Percentiles rank a stretch among this genome's conserved stretches.
Evolutionary conservation across 305 asterid genomes (phyloP).

Genomic region (Solanum hybrid): DNA sequence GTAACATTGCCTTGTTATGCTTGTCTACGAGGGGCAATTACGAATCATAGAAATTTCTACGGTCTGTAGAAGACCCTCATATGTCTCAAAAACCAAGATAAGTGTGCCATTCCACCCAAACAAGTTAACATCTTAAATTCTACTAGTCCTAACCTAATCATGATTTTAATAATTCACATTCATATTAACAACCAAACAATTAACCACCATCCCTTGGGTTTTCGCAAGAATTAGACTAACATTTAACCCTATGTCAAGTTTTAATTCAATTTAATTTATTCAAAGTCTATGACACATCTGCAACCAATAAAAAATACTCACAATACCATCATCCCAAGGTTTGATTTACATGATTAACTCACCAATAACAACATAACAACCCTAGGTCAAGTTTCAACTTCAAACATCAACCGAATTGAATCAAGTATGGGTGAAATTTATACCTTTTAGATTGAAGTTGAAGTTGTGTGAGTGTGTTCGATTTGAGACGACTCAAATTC

Average conservation of each 20-base stretch:
- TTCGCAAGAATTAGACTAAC: background rate
- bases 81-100: background rate
- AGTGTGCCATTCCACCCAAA: background rate
- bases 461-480: background rate
- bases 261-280: too few species aligned
- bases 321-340: background rate
- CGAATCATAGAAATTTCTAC: background rate
- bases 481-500: background rate
- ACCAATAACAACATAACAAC: background rate
- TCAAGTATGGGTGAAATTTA: background rate
- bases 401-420: background rate
- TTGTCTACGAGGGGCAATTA: background rate
- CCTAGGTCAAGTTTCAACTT: background rate
- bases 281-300: background rate
- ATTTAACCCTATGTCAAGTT: background rate
- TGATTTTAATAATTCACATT: background rate
- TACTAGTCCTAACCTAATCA: background rate
- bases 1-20: background rate
- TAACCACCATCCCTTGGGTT: background rate
- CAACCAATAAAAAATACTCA: background rate
- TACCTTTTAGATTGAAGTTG: background rate
- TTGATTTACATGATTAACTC: background rate
- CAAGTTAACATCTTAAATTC: background rate
- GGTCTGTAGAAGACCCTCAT: background rate
- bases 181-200: background rate